phyloP scores from a whole-genome alignment of 2,329 filamentous ascomycete species.

The Diaporthe destruens region DNA sequence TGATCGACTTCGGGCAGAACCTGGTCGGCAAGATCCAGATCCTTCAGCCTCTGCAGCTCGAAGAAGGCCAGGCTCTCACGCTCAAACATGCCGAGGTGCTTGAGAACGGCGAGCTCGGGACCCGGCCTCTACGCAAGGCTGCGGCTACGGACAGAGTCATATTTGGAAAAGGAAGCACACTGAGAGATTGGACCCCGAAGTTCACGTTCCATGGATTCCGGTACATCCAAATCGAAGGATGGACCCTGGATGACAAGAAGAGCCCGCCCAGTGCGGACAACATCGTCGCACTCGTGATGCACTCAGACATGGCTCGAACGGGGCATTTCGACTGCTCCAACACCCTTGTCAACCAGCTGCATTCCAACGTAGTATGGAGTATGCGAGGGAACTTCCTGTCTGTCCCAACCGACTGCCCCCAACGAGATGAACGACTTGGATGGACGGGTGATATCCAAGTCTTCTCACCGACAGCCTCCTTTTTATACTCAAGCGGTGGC shows the following conservation, averaged over 20 bases:
- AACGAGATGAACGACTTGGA: constrained; percentile 66
- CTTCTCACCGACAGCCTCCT: constrained; percentile 64
- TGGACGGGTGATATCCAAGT: constrained; percentile 66
- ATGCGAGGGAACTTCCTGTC: constrained; percentile 71
- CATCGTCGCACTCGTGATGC: constrained; percentile 54
- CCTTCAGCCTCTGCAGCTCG: constrained; percentile 49
- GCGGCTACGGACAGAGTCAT: constrained; percentile 56
- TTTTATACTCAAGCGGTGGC: constrained; percentile 64
- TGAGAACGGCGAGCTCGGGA: constrained; percentile 59
- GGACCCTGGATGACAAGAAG: constrained; percentile 46
- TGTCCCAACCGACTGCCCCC: constrained; percentile 69
- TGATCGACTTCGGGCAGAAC: constrained; percentile 71
- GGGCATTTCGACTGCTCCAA: constrained; percentile 67
- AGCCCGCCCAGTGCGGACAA: constrained; percentile 39
- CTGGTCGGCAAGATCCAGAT: constrained; percentile 64
- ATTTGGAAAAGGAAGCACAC: constrained; percentile 38
- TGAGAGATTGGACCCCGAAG: constrained; percentile 54
- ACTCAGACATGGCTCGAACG: constrained; percentile 64
- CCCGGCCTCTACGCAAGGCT: constrained; percentile 57
- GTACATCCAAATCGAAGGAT: constrained; percentile 63
- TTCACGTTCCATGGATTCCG: constrained; percentile 68
- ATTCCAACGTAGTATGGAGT: constrained; percentile 67
- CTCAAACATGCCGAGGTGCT: constrained; percentile 68
- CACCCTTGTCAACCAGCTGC: constrained; percentile 63
- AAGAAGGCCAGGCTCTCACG: constrained; percentile 55